Conservation (phyloP, 1,284 basidiomycete species). For the Exobasidium rhododendri region DNA sequence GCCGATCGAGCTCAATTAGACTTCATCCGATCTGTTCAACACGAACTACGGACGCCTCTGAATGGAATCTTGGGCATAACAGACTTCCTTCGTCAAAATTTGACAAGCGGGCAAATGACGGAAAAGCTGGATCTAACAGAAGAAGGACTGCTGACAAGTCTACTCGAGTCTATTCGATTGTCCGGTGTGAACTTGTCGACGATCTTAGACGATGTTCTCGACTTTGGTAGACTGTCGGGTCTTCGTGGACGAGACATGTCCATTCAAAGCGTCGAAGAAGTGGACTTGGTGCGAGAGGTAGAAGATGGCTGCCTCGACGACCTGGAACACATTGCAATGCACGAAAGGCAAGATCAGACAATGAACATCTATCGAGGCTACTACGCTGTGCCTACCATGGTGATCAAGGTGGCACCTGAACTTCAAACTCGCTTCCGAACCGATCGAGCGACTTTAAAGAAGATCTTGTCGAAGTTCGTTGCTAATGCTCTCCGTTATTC, state of each 20-base stretch:
- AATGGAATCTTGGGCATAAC: constrained; percentile 41
- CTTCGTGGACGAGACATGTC: not conserved
- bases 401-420: constrained; percentile 27
- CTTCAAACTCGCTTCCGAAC: constrained; percentile 20
- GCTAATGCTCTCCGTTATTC: constrained; percentile 39
- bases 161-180: constrained; percentile 37
- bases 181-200: constrained; percentile 33
- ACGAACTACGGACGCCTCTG: constrained; percentile 41
- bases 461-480: constrained; percentile 35
- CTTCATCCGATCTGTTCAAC: constrained; percentile 36
- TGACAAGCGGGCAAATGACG: constrained; percentile 19
- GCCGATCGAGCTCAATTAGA: constrained; percentile 37
- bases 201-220: constrained; percentile 42
- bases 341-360: constrained; percentile 13
- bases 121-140: constrained; percentile 27
- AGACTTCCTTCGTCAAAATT: constrained; percentile 32
- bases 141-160: constrained; percentile 27
- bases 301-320: constrained; percentile 38
- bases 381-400: constrained; percentile 20
- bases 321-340: constrained; percentile 18
- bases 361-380: constrained; percentile 3
- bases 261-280: constrained; percentile 15
- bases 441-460: constrained; percentile 24
- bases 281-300: constrained; percentile 23
- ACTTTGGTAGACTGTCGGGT: constrained; percentile 36